Percentiles rank a stretch among this genome's conserved stretches.
phyloP scores from a whole-genome alignment of 129 eudicot genomes.

The Pulicaria dysenterica region DNA sequence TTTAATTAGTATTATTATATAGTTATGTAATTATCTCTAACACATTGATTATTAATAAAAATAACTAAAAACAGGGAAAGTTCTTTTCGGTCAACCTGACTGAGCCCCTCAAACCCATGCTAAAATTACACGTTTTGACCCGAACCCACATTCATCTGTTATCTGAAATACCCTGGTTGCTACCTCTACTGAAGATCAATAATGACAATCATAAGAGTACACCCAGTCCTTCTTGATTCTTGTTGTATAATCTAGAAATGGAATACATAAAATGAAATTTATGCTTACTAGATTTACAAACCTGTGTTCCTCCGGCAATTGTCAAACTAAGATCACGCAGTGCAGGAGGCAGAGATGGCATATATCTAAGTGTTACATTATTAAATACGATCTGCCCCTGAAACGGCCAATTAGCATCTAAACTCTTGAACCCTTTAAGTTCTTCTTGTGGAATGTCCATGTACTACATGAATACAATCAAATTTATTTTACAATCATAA shows the following conservation, averaged over 20 bases:
- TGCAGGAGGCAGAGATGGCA: conserved; percentile 91
- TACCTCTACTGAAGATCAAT: background rate
- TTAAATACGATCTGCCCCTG: conserved; percentile 68
- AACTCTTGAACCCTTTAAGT: conserved; percentile 35
- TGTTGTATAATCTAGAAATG: background rate
- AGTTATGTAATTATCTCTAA: background rate
- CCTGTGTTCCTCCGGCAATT: conserved; percentile 76
- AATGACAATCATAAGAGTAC: background rate
- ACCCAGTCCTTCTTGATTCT: background rate
- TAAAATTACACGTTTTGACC: background rate
- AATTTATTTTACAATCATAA: conserved; percentile 1
- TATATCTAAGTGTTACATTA: conserved; percentile 78
- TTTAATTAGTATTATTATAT: background rate
- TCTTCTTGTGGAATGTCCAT: conserved; percentile 89
- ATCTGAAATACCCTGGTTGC: background rate
- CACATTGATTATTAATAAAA: background rate
- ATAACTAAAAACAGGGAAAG: no score
- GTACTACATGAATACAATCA: conserved; percentile 49
- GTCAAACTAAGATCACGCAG: conserved; percentile 56
- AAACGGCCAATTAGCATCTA: conserved; percentile 66
- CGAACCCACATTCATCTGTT: background rate
- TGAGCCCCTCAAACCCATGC: no score
- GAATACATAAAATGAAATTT: background rate
- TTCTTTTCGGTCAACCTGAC: no score
- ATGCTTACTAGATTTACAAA: conserved; percentile 24